Base-by-base conservation (phyloP, 495 filamentous ascomycete species). In the Aspergillus heteromorphus region DNA sequence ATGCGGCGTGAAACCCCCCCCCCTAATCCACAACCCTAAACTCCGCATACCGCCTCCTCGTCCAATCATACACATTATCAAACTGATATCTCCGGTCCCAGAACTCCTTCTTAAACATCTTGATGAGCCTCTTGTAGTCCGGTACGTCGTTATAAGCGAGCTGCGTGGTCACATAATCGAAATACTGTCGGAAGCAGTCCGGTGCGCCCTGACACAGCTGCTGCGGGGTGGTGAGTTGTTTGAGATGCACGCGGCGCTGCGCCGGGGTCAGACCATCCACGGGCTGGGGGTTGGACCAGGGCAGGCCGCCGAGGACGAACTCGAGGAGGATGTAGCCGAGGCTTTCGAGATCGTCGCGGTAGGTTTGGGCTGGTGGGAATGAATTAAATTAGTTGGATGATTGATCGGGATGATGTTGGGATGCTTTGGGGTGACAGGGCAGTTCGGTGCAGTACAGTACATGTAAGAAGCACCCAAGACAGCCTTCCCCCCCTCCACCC, bases 251-350 rank as follows among this genome's bases (percentile, higher is more conserved):
- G n/a, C n/a, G n/a, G n/a, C n/a, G n/a, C n/a, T n/a, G n/a, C n/a
- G n/a, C n/a, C n/a, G n/a, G n/a, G n/a, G n/a, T n/a, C n/a, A n/a
- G n/a, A n/a, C n/a, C n/a, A n/a, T n/a, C n/a, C n/a, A n/a, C n/a
- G n/a, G n/a, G n/a, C n/a, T n/a, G n/a, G n/a, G n/a, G n/a, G n/a
- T n/a, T n/a, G n/a, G n/a, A n/a, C 73, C 70, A 78, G 20, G 69
- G 74, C 13, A 77, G 60, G n/a, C 57, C 59, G 48, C 73, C 67
- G 27, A 59, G 58, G 51, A 66, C 43, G 34, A 76, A 68, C 55
- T 73, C 71, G 17, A 72, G 30, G 16, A 73, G 51, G 13, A 73
- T 49, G 54, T 75, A 77, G 49, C 71, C 71, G 19, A 77, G 56
- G 47, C 67, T 65, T 53, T 77, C 71, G 49, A 77, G 48, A 45